Percentiles rank a stretch among this genome's conserved stretches.
These are phyloP conservation scores for Chalciporus sphaerocephalus DNA, from an alignment of 768 basidiomycete species.

Conservation along the genomic window DNA sequence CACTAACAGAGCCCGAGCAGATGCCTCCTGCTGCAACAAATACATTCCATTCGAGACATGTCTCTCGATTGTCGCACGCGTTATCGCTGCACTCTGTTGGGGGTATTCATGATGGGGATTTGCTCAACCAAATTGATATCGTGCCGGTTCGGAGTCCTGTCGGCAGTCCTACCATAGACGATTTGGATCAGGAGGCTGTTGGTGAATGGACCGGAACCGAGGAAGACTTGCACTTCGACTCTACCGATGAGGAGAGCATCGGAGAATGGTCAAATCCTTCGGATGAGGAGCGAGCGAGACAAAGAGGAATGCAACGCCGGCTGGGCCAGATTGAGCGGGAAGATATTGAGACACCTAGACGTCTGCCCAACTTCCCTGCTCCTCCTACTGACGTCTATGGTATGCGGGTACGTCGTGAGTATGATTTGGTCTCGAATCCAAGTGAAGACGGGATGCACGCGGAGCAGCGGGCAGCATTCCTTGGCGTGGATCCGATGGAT, in stretches of 20 bases:
- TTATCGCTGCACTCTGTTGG: slow-evolving; percentile 63
- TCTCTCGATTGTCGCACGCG: slow-evolving; percentile 62
- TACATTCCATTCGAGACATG: slow-evolving; percentile 62
- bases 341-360: slow-evolving; percentile 56
- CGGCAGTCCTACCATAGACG: slow-evolving; percentile 33
- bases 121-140: slow-evolving; percentile 24
- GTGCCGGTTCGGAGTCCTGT: slow-evolving; percentile 31
- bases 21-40: slow-evolving; percentile 48
- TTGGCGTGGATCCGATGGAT: slow-evolving; percentile 39
- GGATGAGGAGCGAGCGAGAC: slow-evolving; percentile 80
- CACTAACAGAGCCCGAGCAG: slow-evolving; percentile 36
- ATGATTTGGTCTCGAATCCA: slow-evolving; percentile 81
- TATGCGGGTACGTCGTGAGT: slow-evolving; percentile 41
- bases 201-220: slow-evolving; percentile 86
- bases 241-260: slow-evolving; percentile 78
- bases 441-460: slow-evolving; percentile 62
- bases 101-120: slow-evolving; percentile 39
- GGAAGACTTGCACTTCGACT: slow-evolving; percentile 58
- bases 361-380: slow-evolving; percentile 74
- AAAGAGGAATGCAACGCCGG: slow-evolving; percentile 59
- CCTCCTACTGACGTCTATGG: slow-evolving; percentile 56
- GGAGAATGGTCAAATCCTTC: slow-evolving; percentile 91
- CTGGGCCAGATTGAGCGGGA: slow-evolving; percentile 46
- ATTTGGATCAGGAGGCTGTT: slow-evolving; percentile 38
- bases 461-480: slow-evolving; percentile 38